Evolutionary conservation across 805 yeast genomes (phyloP), one percentile per base, ranked within the genome.

Genomic region (Starmerella potacharoeniae): DNA sequence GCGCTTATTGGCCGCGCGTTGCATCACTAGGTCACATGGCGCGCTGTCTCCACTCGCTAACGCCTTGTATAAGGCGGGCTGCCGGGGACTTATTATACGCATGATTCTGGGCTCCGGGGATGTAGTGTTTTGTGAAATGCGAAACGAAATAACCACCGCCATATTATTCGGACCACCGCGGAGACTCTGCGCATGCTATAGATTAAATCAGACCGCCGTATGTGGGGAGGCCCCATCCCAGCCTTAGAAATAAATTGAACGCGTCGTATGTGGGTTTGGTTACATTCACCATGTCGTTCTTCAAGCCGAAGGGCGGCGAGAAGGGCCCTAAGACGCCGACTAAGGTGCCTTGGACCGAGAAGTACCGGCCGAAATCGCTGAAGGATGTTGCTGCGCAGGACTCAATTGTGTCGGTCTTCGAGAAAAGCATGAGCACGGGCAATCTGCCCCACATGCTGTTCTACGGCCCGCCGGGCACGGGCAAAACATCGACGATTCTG

Each of bases 381-480:
- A 86, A 82, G 62, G 97, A 93, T 61, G 88, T 93, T 17, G 76
- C 96, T 5, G 86, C 97, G 0, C 99, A 93, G 67, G 91, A 83
- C 50, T 89, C 87, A 62, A 89, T 97, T 0, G 86, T 91, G 10
- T 79, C 77, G 22, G 91, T 93, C 34, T 73, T 93, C 58, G 84
- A 85, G 67, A 81, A 82, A 65, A 85, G 96, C 1, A 69, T 93
- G 17, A 75, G 80, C 55, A 79, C 91, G 11, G 84, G 90, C 33
- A 93, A 91, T 67, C 58, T 69, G 30, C 73, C 72, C 10, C 98
- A 93, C 71, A 72, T 93, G 61, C 74, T 93, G 52, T 93, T 93
- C 70, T 93, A 93, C 68, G 97, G 96, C 0, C 95, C 96, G 1
- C 96, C 96, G 16, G 96, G 96, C 22, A 88, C 95, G 0, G 96